Conservation (phyloP, 1,284 basidiomycete species). For the Chalciporus sp. region DNA sequence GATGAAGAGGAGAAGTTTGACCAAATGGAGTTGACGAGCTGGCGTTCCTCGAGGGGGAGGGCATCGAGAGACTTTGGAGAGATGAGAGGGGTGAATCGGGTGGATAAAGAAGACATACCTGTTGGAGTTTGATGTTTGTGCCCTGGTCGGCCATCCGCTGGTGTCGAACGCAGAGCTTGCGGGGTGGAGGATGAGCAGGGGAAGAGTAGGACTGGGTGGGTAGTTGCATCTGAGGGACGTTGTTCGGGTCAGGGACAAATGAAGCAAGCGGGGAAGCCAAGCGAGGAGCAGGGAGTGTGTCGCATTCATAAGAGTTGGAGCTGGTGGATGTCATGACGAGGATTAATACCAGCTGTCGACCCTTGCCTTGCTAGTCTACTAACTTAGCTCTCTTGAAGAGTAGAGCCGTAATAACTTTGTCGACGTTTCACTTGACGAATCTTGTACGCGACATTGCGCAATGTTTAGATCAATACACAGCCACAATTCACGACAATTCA, state of each 20-base stretch:
- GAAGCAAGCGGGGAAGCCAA: constrained; percentile 39
- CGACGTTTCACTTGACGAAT: neutral
- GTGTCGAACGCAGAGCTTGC: constrained; percentile 88
- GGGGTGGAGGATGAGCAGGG: constrained; percentile 45
- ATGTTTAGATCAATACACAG: constrained; percentile 20
- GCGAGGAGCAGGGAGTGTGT: constrained; percentile 69
- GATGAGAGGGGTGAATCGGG: neutral
- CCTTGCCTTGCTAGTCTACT: no score
- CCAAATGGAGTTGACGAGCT: constrained; percentile 93
- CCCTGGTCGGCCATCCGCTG: constrained; percentile 98
- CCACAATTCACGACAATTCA: no score
- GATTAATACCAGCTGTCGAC: no score
- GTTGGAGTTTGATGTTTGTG: constrained; percentile 90
- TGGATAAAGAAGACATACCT: constrained; percentile 54
- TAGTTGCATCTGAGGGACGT: neutral
- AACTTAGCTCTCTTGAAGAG: no score
- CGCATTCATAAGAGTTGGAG: constrained; percentile 54
- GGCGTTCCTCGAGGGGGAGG: constrained; percentile 86
- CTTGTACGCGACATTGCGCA: constrained; percentile 31
- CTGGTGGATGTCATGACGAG: constrained; percentile 23
- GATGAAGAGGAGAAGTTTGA: constrained; percentile 95
- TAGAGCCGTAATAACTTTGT: no score
- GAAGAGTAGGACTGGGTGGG: constrained; percentile 17
- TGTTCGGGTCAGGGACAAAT: constrained; percentile 9
- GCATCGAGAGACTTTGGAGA: constrained; percentile 82